A percentile compares a stretch with the other conserved stretches of the same genome.
Evolutionary conservation across 2,329 filamentous ascomycete species (phyloP).

Genomic region (Parascedosporium putredinis): DNA sequence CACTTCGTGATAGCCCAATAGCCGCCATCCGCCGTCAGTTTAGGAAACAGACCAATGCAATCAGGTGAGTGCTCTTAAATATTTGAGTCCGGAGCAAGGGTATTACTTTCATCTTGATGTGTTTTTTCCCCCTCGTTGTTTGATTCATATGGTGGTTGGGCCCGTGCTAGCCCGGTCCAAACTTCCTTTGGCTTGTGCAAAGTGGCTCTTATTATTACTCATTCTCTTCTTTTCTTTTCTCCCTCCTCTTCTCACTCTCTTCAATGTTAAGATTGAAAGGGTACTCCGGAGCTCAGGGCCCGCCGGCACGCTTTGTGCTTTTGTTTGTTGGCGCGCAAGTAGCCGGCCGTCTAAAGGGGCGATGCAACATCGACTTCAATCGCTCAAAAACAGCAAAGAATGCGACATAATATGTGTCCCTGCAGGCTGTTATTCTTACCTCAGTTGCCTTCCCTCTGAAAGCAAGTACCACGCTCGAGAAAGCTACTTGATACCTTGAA

Average conservation of each 20-base stretch:
- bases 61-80: too few species aligned
- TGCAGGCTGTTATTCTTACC: not conserved
- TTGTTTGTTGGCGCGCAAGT: slow-evolving; percentile 1
- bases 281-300: slow-evolving; percentile 1
- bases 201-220: too few species aligned
- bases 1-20: not conserved
- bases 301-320: not conserved
- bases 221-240: not conserved
- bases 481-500: too few species aligned
- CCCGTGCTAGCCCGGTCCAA: not conserved
- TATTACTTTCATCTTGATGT: too few species aligned
- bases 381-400: not conserved
- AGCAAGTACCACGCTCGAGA: too few species aligned
- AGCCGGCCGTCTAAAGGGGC: not conserved
- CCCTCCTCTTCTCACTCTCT: too few species aligned
- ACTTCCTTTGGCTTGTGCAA: not conserved
- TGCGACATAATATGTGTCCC: not conserved
- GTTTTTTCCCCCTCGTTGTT: not conserved
- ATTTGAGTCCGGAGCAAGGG: too few species aligned
- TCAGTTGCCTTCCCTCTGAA: too few species aligned
- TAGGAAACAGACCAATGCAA: not conserved
- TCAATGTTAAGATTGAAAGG: not conserved
- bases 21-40: not conserved
- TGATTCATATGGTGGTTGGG: not conserved
- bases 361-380: not conserved